A percentile compares a stretch with the other conserved stretches of the same genome.
phyloP scores from a whole-genome alignment of 2,329 filamentous ascomycete species.

The Xylaria sp. region DNA sequence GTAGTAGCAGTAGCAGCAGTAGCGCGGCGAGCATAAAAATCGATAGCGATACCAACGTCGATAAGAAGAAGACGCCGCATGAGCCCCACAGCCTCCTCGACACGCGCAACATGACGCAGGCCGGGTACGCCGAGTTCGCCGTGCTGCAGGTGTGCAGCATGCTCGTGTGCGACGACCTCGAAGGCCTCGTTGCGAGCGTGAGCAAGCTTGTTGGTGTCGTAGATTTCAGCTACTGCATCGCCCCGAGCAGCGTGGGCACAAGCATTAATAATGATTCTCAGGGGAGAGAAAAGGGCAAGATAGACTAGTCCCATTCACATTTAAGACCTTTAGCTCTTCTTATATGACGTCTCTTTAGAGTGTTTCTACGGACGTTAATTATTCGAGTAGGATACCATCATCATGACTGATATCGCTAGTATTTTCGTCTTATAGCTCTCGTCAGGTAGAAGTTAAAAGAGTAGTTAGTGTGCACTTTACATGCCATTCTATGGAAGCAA shows the following conservation, averaged over 20 bases:
- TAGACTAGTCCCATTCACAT: constrained; percentile 41
- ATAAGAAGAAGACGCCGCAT: not conserved
- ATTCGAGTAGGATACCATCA: not conserved
- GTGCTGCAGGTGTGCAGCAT: constrained; percentile 78
- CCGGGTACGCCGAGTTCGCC: constrained; percentile 79
- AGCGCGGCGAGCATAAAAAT: constrained; percentile 8
- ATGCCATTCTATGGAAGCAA: not conserved
- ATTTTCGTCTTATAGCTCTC: not conserved
- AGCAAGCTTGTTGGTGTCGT: constrained; percentile 77
- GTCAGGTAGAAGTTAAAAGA: not conserved
- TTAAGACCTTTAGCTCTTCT: not conserved
- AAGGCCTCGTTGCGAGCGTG: constrained; percentile 69
- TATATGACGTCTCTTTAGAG: not conserved
- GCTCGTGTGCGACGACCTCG: constrained; percentile 76
- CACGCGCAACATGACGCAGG: constrained; percentile 73
- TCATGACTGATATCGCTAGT: not conserved
- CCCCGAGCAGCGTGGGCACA: constrained; percentile 24
- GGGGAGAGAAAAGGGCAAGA: constrained; percentile 37
- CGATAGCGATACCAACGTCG: not conserved
- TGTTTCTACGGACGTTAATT: not conserved
- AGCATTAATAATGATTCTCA: constrained; percentile 18
- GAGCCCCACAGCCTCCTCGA: constrained; percentile 65
- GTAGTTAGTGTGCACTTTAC: not conserved
- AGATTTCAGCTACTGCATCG: constrained; percentile 76
- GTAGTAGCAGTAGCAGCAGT: not conserved